These are phyloP conservation scores for Adiantum capillusveneris DNA, from an alignment of 75 land plant genomes.

Conservation along the genomic window DNA sequence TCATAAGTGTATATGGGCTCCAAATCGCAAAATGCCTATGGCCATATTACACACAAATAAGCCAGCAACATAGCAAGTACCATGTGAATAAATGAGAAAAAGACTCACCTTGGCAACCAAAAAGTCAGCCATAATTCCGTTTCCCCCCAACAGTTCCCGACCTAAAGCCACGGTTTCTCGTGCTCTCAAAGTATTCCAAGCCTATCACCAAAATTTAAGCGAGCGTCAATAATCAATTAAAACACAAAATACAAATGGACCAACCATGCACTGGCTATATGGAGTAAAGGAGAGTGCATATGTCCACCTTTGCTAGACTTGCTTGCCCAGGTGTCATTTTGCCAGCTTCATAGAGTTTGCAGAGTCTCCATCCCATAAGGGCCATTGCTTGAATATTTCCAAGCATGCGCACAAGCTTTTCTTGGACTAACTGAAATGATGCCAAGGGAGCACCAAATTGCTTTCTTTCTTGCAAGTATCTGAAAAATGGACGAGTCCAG, in stretches of 20 bases:
- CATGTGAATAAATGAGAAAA: too few species aligned
- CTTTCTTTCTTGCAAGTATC: constrained; percentile 84
- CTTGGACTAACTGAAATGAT: constrained; percentile 81
- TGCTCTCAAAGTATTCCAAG: constrained; percentile 77
- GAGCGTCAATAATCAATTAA: too few species aligned
- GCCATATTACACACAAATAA: neutral
- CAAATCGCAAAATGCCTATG: constrained; percentile 89
- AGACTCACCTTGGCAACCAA: constrained; percentile 85
- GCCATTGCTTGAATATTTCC: constrained; percentile 91
- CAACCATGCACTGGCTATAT: too few species aligned
- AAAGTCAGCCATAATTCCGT: constrained; percentile 88
- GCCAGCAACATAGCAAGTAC: too few species aligned
- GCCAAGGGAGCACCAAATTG: constrained; percentile 93
- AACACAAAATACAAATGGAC: too few species aligned
- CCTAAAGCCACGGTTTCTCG: constrained; percentile 82
- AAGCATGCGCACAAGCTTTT: constrained; percentile 83
- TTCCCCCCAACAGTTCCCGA: constrained; percentile 91
- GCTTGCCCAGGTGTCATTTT: constrained; percentile 94
- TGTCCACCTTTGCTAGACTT: constrained; percentile 88
- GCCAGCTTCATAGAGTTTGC: constrained; percentile 75
- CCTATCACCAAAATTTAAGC: too few species aligned
- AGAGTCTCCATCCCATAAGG: constrained; percentile 89
- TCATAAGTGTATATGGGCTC: constrained; percentile 88
- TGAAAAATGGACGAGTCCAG: constrained; percentile 9
- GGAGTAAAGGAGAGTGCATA: too few species aligned